These are phyloP conservation scores for Sorghum bicolor DNA, from an alignment of 176 grass and related monocot genomes.

Conservation along the genomic window Sorghum_bicolor_NCBIv3 NC_012873.2:63810501-63811000, in stretches of 20 bases:
- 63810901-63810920: conserved; percentile 39
- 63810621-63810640: no score
- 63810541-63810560: no score
- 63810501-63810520: no score
- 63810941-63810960: conserved; percentile 4
- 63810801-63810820: conserved; percentile 19
- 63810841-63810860: conserved; percentile 39
- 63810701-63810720: no score
- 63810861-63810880: conserved; percentile 30
- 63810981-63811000: conserved; percentile 1
- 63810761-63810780: conserved; percentile 34
- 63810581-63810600: no score
- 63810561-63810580: no score
- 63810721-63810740: not conserved
- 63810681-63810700: no score
- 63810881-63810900: conserved; percentile 30
- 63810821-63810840: not conserved
- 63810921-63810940: conserved; percentile 25
- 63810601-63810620: no score
- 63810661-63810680: no score
- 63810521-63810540: no score
- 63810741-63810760: not conserved
- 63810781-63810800: conserved; percentile 23
- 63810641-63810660: no score
- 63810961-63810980: conserved; percentile 20